A percentile compares a stretch with the other conserved stretches of the same genome.
These are phyloP conservation scores for Crithidia sp. DNA, from an alignment of 208 protist genomes.

Conservation along the genomic window DNA sequence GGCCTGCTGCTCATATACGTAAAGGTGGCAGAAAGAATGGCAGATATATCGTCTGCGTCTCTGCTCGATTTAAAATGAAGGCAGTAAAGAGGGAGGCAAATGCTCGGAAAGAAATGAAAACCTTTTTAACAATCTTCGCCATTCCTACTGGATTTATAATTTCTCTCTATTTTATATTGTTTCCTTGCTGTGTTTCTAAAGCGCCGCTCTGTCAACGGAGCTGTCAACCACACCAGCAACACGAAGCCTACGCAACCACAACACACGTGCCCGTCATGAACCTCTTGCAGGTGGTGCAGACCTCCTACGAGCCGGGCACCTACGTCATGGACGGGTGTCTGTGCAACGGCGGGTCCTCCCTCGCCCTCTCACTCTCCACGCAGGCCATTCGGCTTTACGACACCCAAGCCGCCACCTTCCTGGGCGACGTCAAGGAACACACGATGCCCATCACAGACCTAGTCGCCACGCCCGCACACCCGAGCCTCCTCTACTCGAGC, in stretches of 20 bases:
- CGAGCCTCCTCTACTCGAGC: conserved; percentile 61
- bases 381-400: conserved; percentile 75
- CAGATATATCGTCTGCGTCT: too few species aligned
- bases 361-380: conserved; percentile 68
- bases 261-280: conserved; percentile 22
- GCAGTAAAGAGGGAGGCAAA: too few species aligned
- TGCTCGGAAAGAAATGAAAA: too few species aligned
- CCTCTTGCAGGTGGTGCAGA: conserved; percentile 59
- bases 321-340: conserved; percentile 81
- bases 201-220: too few species aligned
- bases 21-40: too few species aligned
- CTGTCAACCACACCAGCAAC: not conserved
- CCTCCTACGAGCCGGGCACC: conserved; percentile 54
- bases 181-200: too few species aligned
- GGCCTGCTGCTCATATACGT: too few species aligned
- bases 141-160: too few species aligned
- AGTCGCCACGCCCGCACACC: conserved; percentile 44
- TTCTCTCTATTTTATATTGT: too few species aligned
- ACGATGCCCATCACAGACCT: conserved; percentile 71
- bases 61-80: too few species aligned
- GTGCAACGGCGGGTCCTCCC: conserved; percentile 43
- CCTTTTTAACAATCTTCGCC: too few species aligned
- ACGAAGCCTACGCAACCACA: not conserved
- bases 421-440: conserved; percentile 63
- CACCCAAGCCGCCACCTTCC: conserved; percentile 44